Evolutionary conservation across 768 basidiomycete species (phyloP).

Genomic region (Xerocomus spinulosus): DNA sequence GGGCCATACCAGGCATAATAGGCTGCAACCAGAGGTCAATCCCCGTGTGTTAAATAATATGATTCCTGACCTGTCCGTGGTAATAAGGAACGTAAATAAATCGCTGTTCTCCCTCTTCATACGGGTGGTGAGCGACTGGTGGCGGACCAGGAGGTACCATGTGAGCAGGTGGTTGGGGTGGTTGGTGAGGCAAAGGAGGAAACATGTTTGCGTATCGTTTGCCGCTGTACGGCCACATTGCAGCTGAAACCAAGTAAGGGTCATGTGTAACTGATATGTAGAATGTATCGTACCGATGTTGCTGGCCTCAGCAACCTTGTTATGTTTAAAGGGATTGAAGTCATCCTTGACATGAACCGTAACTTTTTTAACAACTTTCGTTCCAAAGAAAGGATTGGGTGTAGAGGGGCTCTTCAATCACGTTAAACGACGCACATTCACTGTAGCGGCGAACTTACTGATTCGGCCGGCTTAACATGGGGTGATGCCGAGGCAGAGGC

Average conservation of each 20-base stretch:
- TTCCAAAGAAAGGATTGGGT: slow-evolving; percentile 89
- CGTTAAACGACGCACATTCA: slow-evolving; percentile 7
- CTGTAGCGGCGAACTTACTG: slow-evolving; percentile 33
- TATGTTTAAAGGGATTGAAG: slow-evolving; percentile 93
- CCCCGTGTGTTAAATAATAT: neutral
- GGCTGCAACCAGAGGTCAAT: slow-evolving; percentile 38
- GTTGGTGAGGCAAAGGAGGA: slow-evolving; percentile 55
- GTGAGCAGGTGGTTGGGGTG: slow-evolving; percentile 61
- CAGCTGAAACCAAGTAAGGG: slow-evolving; percentile 39
- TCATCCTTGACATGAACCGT: slow-evolving; percentile 89
- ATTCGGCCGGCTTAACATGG: slow-evolving; percentile 55
- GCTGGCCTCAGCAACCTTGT: slow-evolving; percentile 71
- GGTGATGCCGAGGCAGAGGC: slow-evolving; percentile 53
- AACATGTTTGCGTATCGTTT: slow-evolving; percentile 81
- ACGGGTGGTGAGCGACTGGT: slow-evolving; percentile 67
- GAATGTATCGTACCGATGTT: slow-evolving; percentile 58
- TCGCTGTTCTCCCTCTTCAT: slow-evolving; percentile 72
- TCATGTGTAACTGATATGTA: neutral
- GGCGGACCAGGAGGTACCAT: slow-evolving; percentile 65
- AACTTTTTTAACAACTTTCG: slow-evolving; percentile 69
- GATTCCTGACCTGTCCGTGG: slow-evolving; percentile 59
- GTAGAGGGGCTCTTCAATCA: slow-evolving; percentile 38
- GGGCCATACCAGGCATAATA: slow-evolving; percentile 84
- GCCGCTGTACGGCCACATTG: slow-evolving; percentile 85
- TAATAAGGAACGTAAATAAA: slow-evolving; percentile 81